Evolutionary conservation across 371 early-diverging fungal species (phyloP), one percentile per base, ranked within the genome.

Genomic region (Sporodiniella umbellata): DNA sequence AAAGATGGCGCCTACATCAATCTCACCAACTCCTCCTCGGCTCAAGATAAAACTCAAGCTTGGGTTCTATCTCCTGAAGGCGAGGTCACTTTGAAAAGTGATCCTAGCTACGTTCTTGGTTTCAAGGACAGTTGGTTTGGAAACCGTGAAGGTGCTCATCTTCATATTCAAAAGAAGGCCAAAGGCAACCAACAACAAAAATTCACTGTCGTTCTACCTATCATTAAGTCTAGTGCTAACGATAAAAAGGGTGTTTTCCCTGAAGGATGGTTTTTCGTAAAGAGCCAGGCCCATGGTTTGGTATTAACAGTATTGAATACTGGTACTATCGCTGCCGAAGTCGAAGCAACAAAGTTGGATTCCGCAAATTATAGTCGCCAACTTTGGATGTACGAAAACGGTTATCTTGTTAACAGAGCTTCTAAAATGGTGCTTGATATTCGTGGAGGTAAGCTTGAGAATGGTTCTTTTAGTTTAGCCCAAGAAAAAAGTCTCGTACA

Each of bases 401-500:
- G 82, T 22, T 79, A 68, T 61, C 57, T 82, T 38, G 63, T 78
- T 54, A 82, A 78, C 54, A 77, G 75, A 46, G 74, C 78, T 39
- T 77, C 82, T 3, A 63, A 72, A 12, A 68, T 75, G 66, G 82
- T 80, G 11, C 66, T 82, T 11, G 80, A 82, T 54, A 69, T 82
- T 54, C 72, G 73, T 33, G 80, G 80, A 48, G 80, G 82, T 81
- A n/a, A n/a, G n/a, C n/a, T n/a, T n/a, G n/a, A n/a, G n/a, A n/a
- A n/a, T n/a, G n/a, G n/a, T n/a, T n/a, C n/a, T n/a, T n/a, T n/a
- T n/a, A n/a, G n/a, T n/a, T n/a, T n/a, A n/a, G n/a, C n/a, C n/a
- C n/a, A n/a, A n/a, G n/a, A n/a, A n/a, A n/a, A n/a, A n/a, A n/a
- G n/a, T n/a, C n/a, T n/a, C n/a, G n/a, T n/a, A n/a, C n/a, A n/a